Evolutionary conservation across 2,329 filamentous ascomycete species (phyloP).

Genomic region (Penicillium sp.): DNA sequence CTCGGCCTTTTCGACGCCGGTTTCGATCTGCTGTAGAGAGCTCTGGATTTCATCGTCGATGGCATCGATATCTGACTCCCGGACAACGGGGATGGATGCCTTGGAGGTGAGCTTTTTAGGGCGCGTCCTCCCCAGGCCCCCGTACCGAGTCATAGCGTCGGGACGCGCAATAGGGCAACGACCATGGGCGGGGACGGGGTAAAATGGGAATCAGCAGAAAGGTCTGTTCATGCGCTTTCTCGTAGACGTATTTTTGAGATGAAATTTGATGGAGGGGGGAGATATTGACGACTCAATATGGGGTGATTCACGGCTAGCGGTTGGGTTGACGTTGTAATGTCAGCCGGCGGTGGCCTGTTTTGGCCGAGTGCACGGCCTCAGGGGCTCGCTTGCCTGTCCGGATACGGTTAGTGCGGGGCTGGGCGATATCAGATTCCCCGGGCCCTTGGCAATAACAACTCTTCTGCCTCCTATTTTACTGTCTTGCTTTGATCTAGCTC

Average conservation of each 20-base stretch:
- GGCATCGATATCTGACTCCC: conserved; percentile 86
- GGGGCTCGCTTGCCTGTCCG: conserved; percentile 44
- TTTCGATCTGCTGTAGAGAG: conserved; percentile 81
- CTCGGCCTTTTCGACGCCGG: conserved; percentile 94
- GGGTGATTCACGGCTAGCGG: conserved; percentile 29
- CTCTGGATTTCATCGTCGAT: conserved; percentile 83
- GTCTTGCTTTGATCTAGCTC: conserved; percentile 1
- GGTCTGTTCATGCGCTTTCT: conserved; percentile 56
- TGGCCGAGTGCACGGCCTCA: conserved; percentile 44
- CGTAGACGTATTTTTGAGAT: conserved; percentile 57
- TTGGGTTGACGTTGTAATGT: conserved; percentile 49
- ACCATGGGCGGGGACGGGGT: conserved; percentile 53
- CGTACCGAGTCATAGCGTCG: conserved; percentile 48
- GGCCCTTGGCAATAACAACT: conserved; percentile 15
- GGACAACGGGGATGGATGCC: conserved; percentile 80
- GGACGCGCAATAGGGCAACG: conserved; percentile 37
- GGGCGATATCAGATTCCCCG: conserved; percentile 43
- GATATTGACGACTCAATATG: conserved; percentile 29
- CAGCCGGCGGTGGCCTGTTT: conserved; percentile 43
- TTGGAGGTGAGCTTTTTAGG: conserved; percentile 81
- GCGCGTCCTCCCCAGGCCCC: conserved; percentile 50
- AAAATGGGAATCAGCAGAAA: conserved; percentile 66
- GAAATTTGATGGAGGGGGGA: conserved; percentile 50
- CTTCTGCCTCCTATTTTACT: conserved; percentile 11
- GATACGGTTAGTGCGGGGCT: conserved; percentile 45